These are phyloP conservation scores for Coniochaeta hoffmannii DNA, from an alignment of 2,329 filamentous ascomycete genomes.

Conservation along the genomic window DNA sequence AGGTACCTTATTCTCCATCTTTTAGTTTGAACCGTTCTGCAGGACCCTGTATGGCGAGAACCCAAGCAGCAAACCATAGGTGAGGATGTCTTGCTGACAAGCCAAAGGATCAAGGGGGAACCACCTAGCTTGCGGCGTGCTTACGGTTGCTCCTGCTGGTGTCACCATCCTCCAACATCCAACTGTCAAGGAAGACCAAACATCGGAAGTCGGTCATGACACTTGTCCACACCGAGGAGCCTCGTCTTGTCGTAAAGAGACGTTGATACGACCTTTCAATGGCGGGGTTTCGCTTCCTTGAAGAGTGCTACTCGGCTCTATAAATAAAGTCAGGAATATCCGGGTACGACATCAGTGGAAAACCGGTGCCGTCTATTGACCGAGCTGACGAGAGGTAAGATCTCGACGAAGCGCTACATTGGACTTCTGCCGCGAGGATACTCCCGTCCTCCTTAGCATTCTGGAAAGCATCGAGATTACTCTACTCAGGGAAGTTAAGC, in stretches of 20 bases:
- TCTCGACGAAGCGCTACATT: not conserved
- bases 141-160: not conserved
- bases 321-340: not conserved
- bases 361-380: not conserved
- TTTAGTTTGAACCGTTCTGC: not conserved
- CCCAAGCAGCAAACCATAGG: not conserved
- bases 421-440: not conserved
- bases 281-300: not conserved
- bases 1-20: not conserved
- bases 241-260: not conserved
- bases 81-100: not conserved
- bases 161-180: not conserved
- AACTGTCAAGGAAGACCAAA: not conserved
- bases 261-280: not conserved
- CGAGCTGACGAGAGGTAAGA: not conserved
- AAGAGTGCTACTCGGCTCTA: not conserved
- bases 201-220: not conserved
- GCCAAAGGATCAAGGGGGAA: not conserved
- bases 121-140: not conserved
- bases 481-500: not conserved
- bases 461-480: no score
- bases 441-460: no score
- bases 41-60: not conserved
- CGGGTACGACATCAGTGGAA: not conserved
- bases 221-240: not conserved